Evolutionary conservation across 1,284 basidiomycete genomes (phyloP), one percentile per base, ranked within the genome.

Genomic region (Butyriboletus regius): DNA sequence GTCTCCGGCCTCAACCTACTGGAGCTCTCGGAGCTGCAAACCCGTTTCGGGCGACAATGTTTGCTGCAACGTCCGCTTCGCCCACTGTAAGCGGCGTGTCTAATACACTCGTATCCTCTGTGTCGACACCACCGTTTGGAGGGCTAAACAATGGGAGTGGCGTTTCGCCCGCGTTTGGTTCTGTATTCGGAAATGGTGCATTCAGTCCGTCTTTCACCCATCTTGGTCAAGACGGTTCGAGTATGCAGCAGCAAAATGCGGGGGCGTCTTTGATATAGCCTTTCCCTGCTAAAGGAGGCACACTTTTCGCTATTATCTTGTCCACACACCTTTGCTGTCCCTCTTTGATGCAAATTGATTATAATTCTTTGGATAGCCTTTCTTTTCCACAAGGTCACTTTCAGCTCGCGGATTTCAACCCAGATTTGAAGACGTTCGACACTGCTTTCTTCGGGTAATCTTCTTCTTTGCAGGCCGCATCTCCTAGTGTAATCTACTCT

Each of bases 11-110:
- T 5, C 87, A 90, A 60, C 75, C 77, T 61, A 88, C 85, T 4
- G 85, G 85, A 5, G 31, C 58, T 20, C 68, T 67, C 13, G 81
- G 81, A 15, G 73, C 70, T 24, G 81, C 79, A 9, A 90, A 89
- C 58, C 87, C 88, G 8, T 90, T 90, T 73, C 77, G 87, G 39
- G 79, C 82, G 9, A 82, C 81, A 3, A 81, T 80, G 78, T 70
- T 72, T 46, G 48, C 56, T 12, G 38, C 60, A 12, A 51, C 56
- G 7, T 54, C 68, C 26, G 40, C 48, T 35, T 35, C 47, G 7
- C 38, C 48, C 8, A n/a, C 40, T 26, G 38, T 26, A 28, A 34
- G 36, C 2, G 47, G 43, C 7, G 14, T 35, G n/a, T 26, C 58
- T 7, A 45, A 24, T 31, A n/a, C 54, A 12, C 36, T 64, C 28